Evolutionary conservation across 2,329 filamentous ascomycete species (phyloP).

Genomic region (Canariomyces notabilis): DNA sequence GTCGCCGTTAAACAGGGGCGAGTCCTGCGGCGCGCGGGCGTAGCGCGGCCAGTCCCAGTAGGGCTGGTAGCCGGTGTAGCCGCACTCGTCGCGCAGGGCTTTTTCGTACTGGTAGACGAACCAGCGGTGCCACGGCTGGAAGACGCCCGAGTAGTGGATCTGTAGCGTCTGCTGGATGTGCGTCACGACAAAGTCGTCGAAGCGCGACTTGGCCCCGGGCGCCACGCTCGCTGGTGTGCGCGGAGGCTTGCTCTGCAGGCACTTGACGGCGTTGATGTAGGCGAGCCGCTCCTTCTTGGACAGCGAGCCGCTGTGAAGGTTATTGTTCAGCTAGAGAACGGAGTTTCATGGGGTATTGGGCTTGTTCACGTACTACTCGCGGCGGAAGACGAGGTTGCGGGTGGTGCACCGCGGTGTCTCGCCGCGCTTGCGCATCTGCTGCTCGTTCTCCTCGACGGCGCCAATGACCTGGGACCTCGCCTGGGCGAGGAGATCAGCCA

Average conservation of each 20-base stretch:
- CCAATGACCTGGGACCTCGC: slow-evolving; percentile 20
- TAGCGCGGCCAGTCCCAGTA: slow-evolving; percentile 44
- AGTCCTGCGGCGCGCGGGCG: slow-evolving; percentile 29
- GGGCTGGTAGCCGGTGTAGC: slow-evolving; percentile 36
- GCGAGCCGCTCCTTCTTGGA: slow-evolving; percentile 27
- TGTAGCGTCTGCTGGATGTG: slow-evolving; percentile 44
- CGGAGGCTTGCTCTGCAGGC: slow-evolving; percentile 31
- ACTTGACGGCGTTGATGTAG: slow-evolving; percentile 43
- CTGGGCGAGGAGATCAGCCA: slow-evolving; percentile 19
- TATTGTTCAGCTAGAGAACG: slow-evolving; percentile 31
- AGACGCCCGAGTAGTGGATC: slow-evolving; percentile 39
- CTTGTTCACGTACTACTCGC: slow-evolving; percentile 27
- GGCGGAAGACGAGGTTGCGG: slow-evolving; percentile 26
- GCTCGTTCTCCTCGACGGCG: slow-evolving; percentile 18
- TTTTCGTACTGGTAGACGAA: slow-evolving; percentile 28
- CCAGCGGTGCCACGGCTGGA: slow-evolving; percentile 31
- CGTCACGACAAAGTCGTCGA: slow-evolving; percentile 46
- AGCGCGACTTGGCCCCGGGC: slow-evolving; percentile 40
- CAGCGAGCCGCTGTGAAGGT: slow-evolving; percentile 26
- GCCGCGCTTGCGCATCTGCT: slow-evolving; percentile 20
- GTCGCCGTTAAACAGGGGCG: slow-evolving; percentile 46
- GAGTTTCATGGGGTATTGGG: slow-evolving; percentile 1
- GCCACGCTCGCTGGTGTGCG: slow-evolving; percentile 21
- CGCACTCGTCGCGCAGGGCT: slow-evolving; percentile 28
- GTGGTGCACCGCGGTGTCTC: slow-evolving; percentile 23